Evolutionary conservation across 2,329 filamentous ascomycete genomes (phyloP).

Genomic region (Fusarium protoensiforme): DNA sequence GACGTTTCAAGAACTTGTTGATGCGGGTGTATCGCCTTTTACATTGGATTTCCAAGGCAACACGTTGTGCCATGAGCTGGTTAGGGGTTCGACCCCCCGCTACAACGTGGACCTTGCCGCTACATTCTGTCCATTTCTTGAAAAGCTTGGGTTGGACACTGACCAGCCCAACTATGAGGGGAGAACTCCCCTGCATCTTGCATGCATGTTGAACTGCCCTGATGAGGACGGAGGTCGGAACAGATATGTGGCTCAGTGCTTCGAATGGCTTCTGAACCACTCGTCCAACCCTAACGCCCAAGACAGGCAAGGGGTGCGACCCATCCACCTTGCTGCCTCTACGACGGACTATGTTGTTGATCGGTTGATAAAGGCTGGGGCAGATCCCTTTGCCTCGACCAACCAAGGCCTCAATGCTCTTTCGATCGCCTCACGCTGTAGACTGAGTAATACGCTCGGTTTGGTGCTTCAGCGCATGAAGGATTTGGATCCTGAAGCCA

Average conservation of each 20-base stretch:
- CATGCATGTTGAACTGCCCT: conserved; percentile 1
- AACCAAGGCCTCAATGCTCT: conserved; percentile 24
- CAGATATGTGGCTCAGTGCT: background rate
- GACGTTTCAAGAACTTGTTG: conserved; percentile 13
- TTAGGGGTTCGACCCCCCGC: background rate
- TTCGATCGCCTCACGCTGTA: conserved; percentile 33
- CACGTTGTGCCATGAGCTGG: conserved; percentile 26
- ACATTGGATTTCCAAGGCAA: conserved; percentile 25
- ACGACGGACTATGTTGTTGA: conserved; percentile 1
- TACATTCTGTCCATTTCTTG: background rate
- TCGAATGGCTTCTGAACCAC: conserved; percentile 8
- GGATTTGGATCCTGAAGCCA: background rate
- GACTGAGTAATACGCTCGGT: conserved; percentile 17
- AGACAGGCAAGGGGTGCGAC: conserved; percentile 15
- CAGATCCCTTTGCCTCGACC: conserved; percentile 26
- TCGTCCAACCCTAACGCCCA: background rate
- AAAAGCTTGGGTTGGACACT: conserved; percentile 7
- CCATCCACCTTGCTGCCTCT: conserved; percentile 36
- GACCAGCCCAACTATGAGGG: conserved; percentile 20
- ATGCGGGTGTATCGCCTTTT: conserved; percentile 16
- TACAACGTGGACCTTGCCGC: background rate
- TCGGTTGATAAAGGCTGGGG: conserved; percentile 16
- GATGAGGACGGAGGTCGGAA: background rate
- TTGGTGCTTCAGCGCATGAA: conserved; percentile 27
- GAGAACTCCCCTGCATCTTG: conserved; percentile 26